Evolutionary conservation across 108 stramenopile species (phyloP).

Genomic region (Nitzschia palea): DNA sequence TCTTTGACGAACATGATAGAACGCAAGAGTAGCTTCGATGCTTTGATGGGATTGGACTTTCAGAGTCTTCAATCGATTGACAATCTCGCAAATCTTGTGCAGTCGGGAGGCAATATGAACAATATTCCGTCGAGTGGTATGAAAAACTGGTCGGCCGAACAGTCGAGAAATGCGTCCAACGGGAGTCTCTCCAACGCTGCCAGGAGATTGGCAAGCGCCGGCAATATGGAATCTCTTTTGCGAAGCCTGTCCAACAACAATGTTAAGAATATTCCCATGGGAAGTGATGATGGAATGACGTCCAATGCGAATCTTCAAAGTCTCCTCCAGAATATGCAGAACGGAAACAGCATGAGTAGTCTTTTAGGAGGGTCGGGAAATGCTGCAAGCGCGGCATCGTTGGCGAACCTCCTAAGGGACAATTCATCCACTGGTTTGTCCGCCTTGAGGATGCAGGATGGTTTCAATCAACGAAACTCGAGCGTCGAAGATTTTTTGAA

Average conservation of each 20-base stretch:
- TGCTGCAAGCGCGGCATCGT: conserved; percentile 35
- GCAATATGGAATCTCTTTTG: conserved; percentile 72
- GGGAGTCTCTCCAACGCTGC: conserved; percentile 37
- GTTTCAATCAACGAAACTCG: conserved; percentile 64
- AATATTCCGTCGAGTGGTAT: conserved; percentile 61
- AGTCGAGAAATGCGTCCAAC: conserved; percentile 9
- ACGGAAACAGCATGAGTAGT: conserved; percentile 33
- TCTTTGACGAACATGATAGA: conserved; percentile 79
- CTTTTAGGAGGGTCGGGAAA: conserved; percentile 23
- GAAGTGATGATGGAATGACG: background rate
- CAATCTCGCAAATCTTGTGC: conserved; percentile 82
- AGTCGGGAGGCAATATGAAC: conserved; percentile 44
- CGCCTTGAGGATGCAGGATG: conserved; percentile 67
- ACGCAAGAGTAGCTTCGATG: conserved; percentile 73
- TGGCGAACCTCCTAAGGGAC: conserved; percentile 65
- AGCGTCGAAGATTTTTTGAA: conserved; percentile 90
- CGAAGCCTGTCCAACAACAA: conserved; percentile 51
- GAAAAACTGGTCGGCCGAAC: conserved; percentile 70
- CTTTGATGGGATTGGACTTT: conserved; percentile 82
- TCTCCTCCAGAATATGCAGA: conserved; percentile 52
- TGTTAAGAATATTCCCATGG: conserved; percentile 18
- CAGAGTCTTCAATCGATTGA: conserved; percentile 86
- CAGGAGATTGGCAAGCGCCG: conserved; percentile 46
- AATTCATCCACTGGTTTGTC: conserved; percentile 76
- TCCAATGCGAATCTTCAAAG: conserved; percentile 57